A percentile compares a stretch with the other conserved stretches of the same genome.
Evolutionary conservation across 805 yeast genomes (phyloP).

Genomic region (Candida odintsovae): DNA sequence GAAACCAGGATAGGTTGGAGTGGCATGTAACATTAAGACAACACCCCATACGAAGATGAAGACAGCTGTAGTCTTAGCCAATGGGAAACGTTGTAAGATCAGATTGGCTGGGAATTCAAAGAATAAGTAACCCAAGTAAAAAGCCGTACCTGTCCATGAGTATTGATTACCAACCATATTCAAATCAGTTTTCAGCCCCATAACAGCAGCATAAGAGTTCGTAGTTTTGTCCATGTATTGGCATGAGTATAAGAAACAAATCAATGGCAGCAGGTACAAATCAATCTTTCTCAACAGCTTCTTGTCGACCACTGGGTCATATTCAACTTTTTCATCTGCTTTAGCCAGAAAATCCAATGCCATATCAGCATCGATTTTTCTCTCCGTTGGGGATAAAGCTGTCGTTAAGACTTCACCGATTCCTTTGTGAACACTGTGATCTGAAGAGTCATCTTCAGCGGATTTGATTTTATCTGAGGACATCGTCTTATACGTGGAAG

Average conservation of each 20-base stretch:
- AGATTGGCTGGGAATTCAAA: conserved; percentile 46
- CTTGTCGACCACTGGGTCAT: conserved; percentile 26
- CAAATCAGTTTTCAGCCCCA: conserved; percentile 42
- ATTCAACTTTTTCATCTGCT: background rate
- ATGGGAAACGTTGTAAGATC: conserved; percentile 49
- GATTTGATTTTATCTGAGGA: background rate
- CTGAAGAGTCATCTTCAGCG: background rate
- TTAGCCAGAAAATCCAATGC: background rate
- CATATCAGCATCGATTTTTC: background rate
- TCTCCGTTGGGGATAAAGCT: background rate
- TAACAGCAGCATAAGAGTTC: conserved; percentile 44
- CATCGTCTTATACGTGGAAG: background rate
- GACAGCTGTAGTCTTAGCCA: conserved; percentile 43
- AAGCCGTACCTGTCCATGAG: conserved; percentile 53
- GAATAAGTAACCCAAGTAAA: conserved; percentile 57
- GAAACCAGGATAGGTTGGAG: conserved; percentile 33
- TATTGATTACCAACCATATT: conserved; percentile 41
- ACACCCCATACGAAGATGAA: conserved; percentile 60
- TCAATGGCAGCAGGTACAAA: conserved; percentile 41
- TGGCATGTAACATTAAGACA: conserved; percentile 46
- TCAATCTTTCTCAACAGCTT: conserved; percentile 45
- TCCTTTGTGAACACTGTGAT: background rate
- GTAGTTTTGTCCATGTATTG: conserved; percentile 60
- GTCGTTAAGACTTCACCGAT: background rate
- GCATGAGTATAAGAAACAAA: conserved; percentile 42